Evolutionary conservation across 1,284 basidiomycete species (phyloP).

Genomic region (Schizopora paradoxa): DNA sequence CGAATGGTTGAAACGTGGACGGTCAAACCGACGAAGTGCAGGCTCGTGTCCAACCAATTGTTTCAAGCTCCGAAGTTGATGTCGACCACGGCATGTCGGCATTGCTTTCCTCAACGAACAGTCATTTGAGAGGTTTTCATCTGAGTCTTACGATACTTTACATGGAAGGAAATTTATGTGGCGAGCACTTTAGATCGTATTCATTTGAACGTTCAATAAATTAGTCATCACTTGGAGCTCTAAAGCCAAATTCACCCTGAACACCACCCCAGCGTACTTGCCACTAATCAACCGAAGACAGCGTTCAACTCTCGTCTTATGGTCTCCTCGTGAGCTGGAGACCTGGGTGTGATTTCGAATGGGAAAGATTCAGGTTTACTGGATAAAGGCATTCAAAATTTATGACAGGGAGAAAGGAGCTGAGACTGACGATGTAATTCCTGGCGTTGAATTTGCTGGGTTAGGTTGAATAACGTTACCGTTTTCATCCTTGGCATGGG

Average conservation of each 20-base stretch:
- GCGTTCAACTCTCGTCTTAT: no score
- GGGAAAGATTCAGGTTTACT: slow-evolving; percentile 7
- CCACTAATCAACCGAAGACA: no score
- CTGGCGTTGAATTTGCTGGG: slow-evolving; percentile 1
- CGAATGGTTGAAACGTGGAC: no score
- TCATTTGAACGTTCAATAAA: slow-evolving; percentile 9
- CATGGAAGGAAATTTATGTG: no score
- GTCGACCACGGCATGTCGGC: no score
- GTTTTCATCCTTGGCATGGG: slow-evolving; percentile 3
- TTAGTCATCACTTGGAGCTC: neutral
- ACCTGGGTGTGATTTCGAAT: neutral
- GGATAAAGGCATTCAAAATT: neutral
- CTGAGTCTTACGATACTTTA: no score
- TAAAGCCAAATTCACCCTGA: slow-evolving; percentile 5
- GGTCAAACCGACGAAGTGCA: no score
- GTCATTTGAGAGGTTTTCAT: no score
- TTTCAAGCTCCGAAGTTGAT: no score
- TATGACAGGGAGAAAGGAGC: neutral
- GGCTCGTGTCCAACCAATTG: no score
- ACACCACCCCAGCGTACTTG: slow-evolving; percentile 5
- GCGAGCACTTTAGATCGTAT: no score
- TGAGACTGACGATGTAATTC: slow-evolving; percentile 8
- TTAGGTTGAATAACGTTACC: slow-evolving; percentile 8
- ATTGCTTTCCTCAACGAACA: no score
- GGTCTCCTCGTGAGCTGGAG: slow-evolving; percentile 2